These are phyloP conservation scores for Backusella sp. DNA, from an alignment of 192 early-diverging fungal species.

Conservation along the genomic window DNA sequence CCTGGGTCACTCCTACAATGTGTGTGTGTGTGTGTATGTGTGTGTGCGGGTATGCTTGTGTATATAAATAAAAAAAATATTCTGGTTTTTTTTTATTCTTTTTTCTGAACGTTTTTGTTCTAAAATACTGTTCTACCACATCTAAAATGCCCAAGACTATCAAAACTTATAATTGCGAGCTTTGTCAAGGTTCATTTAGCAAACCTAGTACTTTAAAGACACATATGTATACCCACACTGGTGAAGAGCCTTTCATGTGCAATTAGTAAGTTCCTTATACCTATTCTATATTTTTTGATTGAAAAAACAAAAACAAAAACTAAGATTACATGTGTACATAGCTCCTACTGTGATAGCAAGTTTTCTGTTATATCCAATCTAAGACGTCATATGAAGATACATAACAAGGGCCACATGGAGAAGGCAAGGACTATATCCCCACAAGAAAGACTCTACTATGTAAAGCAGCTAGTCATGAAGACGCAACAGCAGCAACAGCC, in stretches of 20 bases:
- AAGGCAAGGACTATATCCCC: background rate
- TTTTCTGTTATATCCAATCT: background rate
- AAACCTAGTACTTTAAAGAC: background rate
- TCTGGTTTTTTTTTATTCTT: background rate
- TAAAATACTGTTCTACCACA: background rate
- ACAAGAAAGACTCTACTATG: background rate
- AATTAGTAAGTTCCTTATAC: background rate
- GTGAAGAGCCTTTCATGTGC: constrained; percentile 73
- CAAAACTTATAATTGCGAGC: background rate
- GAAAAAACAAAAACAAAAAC: background rate
- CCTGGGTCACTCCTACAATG: background rate
- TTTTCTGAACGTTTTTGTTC: background rate
- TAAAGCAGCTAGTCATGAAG: background rate
- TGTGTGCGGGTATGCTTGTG: background rate
- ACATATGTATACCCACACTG: constrained; percentile 75
- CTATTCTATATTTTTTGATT: background rate
- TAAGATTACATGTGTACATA: background rate
- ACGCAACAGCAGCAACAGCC: background rate
- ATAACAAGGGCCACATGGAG: background rate
- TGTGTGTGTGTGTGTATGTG: background rate
- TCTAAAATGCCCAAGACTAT: background rate
- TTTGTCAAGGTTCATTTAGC: background rate
- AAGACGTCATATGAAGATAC: background rate
- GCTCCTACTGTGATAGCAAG: background rate
- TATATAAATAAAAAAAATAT: background rate